These are phyloP conservation scores for Pseudogymnoascus destructans DNA, from an alignment of 2,329 filamentous ascomycete genomes.

Conservation along the genomic window DNA sequence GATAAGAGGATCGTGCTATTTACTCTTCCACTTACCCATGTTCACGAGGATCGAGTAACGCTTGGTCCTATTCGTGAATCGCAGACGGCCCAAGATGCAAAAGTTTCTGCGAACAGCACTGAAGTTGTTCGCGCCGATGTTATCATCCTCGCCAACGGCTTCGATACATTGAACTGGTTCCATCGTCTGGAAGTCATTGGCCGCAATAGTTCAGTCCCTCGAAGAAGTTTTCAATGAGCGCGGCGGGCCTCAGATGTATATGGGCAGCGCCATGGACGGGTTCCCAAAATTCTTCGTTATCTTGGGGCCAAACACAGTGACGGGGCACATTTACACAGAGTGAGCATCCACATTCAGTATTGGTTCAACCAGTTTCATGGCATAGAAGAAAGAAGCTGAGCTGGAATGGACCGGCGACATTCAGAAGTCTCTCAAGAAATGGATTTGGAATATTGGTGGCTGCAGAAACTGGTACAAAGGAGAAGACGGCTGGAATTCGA, in stretches of 20 bases:
- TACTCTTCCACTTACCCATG: constrained; percentile 34
- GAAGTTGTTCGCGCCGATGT: constrained; percentile 39
- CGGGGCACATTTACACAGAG: constrained; percentile 40
- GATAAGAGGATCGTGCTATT: constrained; percentile 39
- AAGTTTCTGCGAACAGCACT: constrained; percentile 16
- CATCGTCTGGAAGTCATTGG: constrained; percentile 40
- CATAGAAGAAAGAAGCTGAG: constrained; percentile 37
- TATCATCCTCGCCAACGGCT: constrained; percentile 46
- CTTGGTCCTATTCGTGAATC: constrained; percentile 38
- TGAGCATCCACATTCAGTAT: constrained; percentile 34
- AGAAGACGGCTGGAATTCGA: constrained; percentile 35
- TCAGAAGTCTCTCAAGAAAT: constrained; percentile 33
- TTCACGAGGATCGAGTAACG: constrained; percentile 36
- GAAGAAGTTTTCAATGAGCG: constrained; percentile 40
- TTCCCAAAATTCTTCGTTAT: constrained; percentile 49
- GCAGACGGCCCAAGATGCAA: constrained; percentile 22
- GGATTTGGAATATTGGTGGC: constrained; percentile 34
- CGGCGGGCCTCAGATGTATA: constrained; percentile 45
- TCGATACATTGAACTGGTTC: constrained; percentile 40
- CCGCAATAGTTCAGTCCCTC: constrained; percentile 32
- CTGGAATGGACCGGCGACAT: constrained; percentile 34
- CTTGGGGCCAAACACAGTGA: constrained; percentile 45
- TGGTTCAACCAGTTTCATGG: constrained; percentile 39
- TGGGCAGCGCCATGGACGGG: constrained; percentile 41
- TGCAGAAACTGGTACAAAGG: constrained; percentile 38